Evolutionary conservation across 106 monocot species (phyloP), one percentile per base, ranked within the genome.

Genomic region (Dioscorea alata): DNA sequence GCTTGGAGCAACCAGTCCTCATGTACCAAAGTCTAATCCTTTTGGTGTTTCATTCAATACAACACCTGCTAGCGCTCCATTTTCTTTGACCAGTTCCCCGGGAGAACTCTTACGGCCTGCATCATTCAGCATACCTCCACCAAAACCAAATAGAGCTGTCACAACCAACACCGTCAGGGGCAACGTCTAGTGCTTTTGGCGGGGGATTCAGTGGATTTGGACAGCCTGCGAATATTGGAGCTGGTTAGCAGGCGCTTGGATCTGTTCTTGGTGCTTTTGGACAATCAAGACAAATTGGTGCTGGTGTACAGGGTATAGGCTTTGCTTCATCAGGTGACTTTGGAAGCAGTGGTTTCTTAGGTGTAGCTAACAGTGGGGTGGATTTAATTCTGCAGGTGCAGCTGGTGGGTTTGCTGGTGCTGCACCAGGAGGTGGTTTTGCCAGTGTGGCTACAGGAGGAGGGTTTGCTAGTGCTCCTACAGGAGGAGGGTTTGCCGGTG

Each of bases 201-300:
- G 71, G 93, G 63, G 87, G 89, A 28, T 81, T 87, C 33, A 76
- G 86, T 67, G 87, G 92, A 17, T 99, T 99, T 79, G 99, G 90
- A 64, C 92, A 83, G 66, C 82, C 92, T 61, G 75, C 99, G 9
- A 87, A 90, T 23, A 65, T 93, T 53, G 93, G 99, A 70, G 48
- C 71, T 13, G 90, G 81, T 15, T 87, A 93, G 65, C 94, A 90
- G 65, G 97, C 85, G 20, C 77, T 89, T 61, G 92, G 89, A 28
- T 87, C 83, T 17, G 99, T 99, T 78, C 87, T 99, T 70, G 99
- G 99, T 76, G 23, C 77, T 77, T 93, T 99, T 78, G 92, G 88
- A 63, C 87, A 83, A 74, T 87, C 90, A 35, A 82, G 87, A 13
- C 93, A 93, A 73, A 50, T 87, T 49, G 94, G 93, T 67, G 22